A percentile compares a stretch with the other conserved stretches of the same genome.
Conservation (phyloP, 2,329 filamentous ascomycete species). For the Furcasterigmium furcatum region DNA sequence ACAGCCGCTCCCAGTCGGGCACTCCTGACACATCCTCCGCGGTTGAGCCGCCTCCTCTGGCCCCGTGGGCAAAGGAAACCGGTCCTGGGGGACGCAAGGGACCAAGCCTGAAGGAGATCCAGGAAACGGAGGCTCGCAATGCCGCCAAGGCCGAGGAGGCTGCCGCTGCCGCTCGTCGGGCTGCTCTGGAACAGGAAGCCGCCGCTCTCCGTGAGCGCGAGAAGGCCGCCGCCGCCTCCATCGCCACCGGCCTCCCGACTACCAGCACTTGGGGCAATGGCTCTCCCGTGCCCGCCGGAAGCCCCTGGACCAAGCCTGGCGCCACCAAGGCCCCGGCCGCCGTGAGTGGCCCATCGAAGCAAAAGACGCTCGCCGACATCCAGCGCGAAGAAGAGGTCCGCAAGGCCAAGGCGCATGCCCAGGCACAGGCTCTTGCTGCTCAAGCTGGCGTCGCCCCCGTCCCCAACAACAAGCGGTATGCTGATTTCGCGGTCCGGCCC, state of each 20-base stretch:
- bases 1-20: constrained; percentile 69
- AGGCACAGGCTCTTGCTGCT: constrained; percentile 42
- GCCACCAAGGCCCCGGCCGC: constrained; percentile 35
- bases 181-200: constrained; percentile 76
- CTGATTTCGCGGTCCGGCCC: constrained; percentile 84
- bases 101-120: constrained; percentile 92
- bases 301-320: constrained; percentile 66
- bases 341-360: constrained; percentile 38
- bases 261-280: constrained; percentile 85
- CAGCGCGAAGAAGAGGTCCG: constrained; percentile 93
- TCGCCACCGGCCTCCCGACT: constrained; percentile 78
- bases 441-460: constrained; percentile 42
- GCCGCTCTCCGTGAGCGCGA: constrained; percentile 56
- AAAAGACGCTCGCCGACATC: constrained; percentile 94
- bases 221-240: constrained; percentile 48
- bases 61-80: constrained; percentile 91
- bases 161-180: constrained; percentile 73
- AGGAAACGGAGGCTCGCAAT: constrained; percentile 90
- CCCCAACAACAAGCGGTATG: constrained; percentile 78
- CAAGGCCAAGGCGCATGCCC: constrained; percentile 71
- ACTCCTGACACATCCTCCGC: constrained; percentile 60
- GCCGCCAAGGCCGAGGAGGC: constrained; percentile 85
- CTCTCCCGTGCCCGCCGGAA: constrained; percentile 62
- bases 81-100: constrained; percentile 70
- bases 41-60: constrained; percentile 65